Percentiles rank a stretch among this genome's conserved stretches.
These are phyloP conservation scores for Agrocybe chaxingu DNA, from an alignment of 768 basidiomycete species.

Conservation along the genomic window DNA sequence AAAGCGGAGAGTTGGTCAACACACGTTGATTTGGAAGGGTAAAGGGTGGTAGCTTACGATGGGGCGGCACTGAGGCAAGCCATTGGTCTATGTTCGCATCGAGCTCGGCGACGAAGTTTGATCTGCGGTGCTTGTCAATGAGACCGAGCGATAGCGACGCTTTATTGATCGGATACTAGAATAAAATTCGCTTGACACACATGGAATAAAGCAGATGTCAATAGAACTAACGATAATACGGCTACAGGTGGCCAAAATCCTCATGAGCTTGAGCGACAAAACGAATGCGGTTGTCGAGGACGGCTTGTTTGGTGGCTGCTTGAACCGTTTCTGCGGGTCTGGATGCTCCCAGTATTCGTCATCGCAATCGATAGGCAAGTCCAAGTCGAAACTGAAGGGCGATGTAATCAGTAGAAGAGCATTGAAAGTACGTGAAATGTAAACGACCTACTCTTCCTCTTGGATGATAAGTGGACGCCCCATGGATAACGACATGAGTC, in stretches of 20 bases:
- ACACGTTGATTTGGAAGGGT: too few species aligned
- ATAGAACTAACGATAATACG: too few species aligned
- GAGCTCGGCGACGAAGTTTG: too few species aligned
- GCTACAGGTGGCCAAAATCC: constrained; percentile 32
- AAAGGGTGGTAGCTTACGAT: too few species aligned
- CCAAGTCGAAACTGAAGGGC: constrained; percentile 56
- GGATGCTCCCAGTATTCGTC: constrained; percentile 65
- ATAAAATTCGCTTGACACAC: too few species aligned
- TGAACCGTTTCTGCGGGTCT: constrained; percentile 51
- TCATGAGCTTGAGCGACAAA: constrained; percentile 44
- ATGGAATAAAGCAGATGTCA: too few species aligned
- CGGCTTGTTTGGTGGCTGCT: constrained; percentile 57
- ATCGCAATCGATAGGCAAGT: constrained; percentile 53
- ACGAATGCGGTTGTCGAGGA: constrained; percentile 50
- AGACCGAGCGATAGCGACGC: too few species aligned
- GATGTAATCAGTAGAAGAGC: background rate
- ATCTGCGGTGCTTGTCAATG: too few species aligned
- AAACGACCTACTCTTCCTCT: constrained; percentile 59
- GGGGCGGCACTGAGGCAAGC: too few species aligned
- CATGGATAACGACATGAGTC: constrained; percentile 38
- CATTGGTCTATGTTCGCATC: too few species aligned
- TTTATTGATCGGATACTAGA: too few species aligned
- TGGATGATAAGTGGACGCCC: constrained; percentile 68
- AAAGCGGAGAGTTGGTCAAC: too few species aligned
- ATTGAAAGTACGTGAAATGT: background rate